Base-by-base conservation (phyloP, 2,329 filamentous ascomycete genomes). In the Delphinella strobiligena region DNA sequence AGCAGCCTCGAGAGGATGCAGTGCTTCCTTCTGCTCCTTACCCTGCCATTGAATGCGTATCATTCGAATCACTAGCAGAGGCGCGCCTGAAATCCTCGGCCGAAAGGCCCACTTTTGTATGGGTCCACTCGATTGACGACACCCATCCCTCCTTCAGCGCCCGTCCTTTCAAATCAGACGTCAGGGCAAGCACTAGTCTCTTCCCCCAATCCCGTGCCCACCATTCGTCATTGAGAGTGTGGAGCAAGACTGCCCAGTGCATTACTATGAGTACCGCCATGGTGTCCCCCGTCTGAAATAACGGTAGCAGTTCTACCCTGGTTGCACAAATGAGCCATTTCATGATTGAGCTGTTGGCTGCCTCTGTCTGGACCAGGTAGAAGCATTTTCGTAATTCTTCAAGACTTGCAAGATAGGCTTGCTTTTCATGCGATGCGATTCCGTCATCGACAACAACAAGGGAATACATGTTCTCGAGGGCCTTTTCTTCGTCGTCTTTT, bases 151-250 rank as follows among this genome's bases (percentile, higher is more conserved):
- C 12, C 12, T 12, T 27, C 22, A 27, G 7, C 22, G 12, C 7
- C 22, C 22, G 7, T 12, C 22, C 22, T 27, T 27, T 12, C 22
- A 27, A 27, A 12, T 12, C 12, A 27, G 22, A 27, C 7, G 22
- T 12, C 22, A 27, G 22, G 4, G 29, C 18, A 1, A 9, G 18
- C 7, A 41, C 34, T 2, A 41, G 35, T n/a, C 39, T 18, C 19
- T 37, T 34, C 10, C 39, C 39, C 5, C 34, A n/a, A 22, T 37
- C 16, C 12, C 19, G 31, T 2, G 39, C 39, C 39, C 39, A 41
- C 39, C 39, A 41, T 15, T 30, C 14, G 14, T 34, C 19, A 1
- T 29, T 29, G 2, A 41, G 27, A 14, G 33, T 2, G 8, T 41
- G 39, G 2, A 37, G 16, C 8, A 19, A 29, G 5, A 41, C 16